Evolutionary conservation across 805 yeast species (phyloP), one percentile per base, ranked within the genome.

Genomic region (Debaryomyces hansenii): DNA sequence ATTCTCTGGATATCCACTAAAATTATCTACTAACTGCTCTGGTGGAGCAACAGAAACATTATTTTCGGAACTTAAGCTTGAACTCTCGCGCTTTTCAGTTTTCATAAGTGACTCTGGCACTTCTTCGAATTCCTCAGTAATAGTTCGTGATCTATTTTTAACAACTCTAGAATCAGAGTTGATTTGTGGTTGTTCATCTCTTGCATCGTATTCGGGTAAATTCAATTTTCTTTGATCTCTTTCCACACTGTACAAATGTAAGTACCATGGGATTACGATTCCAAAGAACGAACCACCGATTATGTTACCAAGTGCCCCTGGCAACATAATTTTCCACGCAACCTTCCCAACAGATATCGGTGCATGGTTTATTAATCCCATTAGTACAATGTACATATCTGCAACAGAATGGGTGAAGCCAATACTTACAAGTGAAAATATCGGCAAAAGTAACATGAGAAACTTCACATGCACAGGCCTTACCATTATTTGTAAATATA

Each of bases 401-500:
- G 95, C 96, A 7, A 88, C 90, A 1, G 82, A 81, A 59, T 88
- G 95, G 2, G 88, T 82, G 64, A 82, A 88, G 0, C 95, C 94
- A 72, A 84, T 71, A 1, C 84, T 56, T n/a, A 86, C 94, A 63
- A 88, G 86, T 0, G 91, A 82, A 63, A 86, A 85, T 12, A 87
- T 74, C 0, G 96, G 96, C 16, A 87, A 59, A 12, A 73, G 57
- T 69, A 87, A 77, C 69, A 85, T 65, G 5, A 84, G 40, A 24
- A 84, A 72, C 55, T 85, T 86, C 31, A 88, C 95, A 58, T 88
- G 95, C 8, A 84, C 58, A 0, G 96, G 95, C 58, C 84, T 85
- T 5, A 86, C 87, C 83, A 87, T 78, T 35, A 88, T 67, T 59
- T 87, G 95, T 40, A 87, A 65, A 64, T 85, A 87, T 7, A 87